Evolutionary conservation across 805 yeast genomes (phyloP), one percentile per base, ranked within the genome.

Genomic region (Sugiyamaella smithiae): DNA sequence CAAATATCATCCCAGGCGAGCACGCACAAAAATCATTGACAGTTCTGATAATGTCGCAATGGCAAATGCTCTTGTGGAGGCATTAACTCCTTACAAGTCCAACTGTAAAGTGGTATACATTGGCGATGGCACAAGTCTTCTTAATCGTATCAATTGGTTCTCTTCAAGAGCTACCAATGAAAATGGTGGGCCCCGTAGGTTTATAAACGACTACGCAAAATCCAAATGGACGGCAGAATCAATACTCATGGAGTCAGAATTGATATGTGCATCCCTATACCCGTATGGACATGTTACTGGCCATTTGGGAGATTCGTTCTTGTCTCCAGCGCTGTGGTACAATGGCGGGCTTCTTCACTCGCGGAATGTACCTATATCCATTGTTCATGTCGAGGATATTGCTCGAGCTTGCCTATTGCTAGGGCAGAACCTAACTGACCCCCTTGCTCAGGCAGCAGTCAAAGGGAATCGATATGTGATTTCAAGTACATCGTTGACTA

Each of bases 351-450:
- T 57, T 6, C 35, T 54, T 20, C 65, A 61, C 45, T 54, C 60
- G 11, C 43, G 55, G 45, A 43, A 48, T 16, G 53, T 54, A 8
- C 65, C 65, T 2, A 33, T 62, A 14, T 42, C 58, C 4, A 26
- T 63, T 57, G 48, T 71, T 61, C 59, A 62, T 29, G 65, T 63
- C 5, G 67, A 63, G 49, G 67, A 63, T 42, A 55, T 63, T 51
- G 63, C 73, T 64, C 46, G 77, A 70, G 47, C 75, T 63, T 54
- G 76, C 72, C 22, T 78, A 66, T 57, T 75, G 64, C 50, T 58
- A 9, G 66, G 61, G 45, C 49, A 53, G 35, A 44, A 43, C 36
- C 54, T 59, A 22, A 45, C 53, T 20, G 61, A 60, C 45, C 62
- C 62, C 19, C 46, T 41, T 2, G 51, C 63, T 2, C 49, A 49